These are phyloP conservation scores for Casuarina equisetifolia DNA, from an alignment of 306 rosid species.

Conservation along the genomic window DNA sequence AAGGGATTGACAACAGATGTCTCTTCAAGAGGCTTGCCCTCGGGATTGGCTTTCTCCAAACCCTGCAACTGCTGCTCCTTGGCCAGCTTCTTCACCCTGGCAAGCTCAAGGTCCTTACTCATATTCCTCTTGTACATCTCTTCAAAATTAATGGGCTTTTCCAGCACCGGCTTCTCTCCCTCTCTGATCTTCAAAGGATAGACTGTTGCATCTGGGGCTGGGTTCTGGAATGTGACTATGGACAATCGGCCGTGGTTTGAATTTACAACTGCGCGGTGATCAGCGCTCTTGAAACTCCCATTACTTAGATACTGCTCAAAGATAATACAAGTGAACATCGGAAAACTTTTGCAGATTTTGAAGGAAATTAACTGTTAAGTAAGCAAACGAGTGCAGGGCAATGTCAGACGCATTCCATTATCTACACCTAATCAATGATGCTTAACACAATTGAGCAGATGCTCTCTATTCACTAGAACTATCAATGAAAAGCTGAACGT, in stretches of 20 bases:
- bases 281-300: conserved; percentile 92
- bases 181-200: conserved; percentile 65
- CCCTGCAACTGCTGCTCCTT: conserved; percentile 44
- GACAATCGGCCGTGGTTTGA: conserved; percentile 69
- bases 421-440: too few relatives aligned
- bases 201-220: conserved; percentile 65
- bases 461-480: too few relatives aligned
- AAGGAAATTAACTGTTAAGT: too few relatives aligned
- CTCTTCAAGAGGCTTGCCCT: conserved; percentile 39
- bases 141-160: conserved; percentile 60
- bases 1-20: not conserved
- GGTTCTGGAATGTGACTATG: conserved; percentile 89
- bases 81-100: conserved; percentile 60
- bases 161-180: conserved; percentile 57
- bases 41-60: conserved; percentile 21
- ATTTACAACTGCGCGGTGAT: conserved; percentile 95
- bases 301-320: conserved; percentile 66
- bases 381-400: too few relatives aligned
- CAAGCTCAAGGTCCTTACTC: conserved; percentile 67
- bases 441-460: too few relatives aligned
- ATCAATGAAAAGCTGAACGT: too few relatives aligned
- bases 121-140: conserved; percentile 80
- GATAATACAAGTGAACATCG: too few relatives aligned
- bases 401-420: too few relatives aligned
- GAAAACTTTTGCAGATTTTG: too few relatives aligned